A percentile compares a stretch with the other conserved stretches of the same genome.
phyloP scores from a whole-genome alignment of 345 rosid genomes.

The Acer yangbiense region DNA sequence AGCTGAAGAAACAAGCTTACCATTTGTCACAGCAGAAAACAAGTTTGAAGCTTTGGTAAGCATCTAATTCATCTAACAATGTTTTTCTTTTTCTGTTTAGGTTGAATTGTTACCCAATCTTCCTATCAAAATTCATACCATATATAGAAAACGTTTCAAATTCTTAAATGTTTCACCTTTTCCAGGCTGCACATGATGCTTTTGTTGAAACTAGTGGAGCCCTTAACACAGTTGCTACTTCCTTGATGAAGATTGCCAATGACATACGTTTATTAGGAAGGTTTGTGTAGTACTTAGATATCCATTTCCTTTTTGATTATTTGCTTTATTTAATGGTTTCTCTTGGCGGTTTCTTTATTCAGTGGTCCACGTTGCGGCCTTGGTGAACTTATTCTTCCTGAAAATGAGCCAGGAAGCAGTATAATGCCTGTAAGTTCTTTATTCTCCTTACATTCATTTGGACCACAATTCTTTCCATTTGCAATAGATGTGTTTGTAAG shows the following conservation, averaged over 20 bases:
- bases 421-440: constrained; percentile 83
- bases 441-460: constrained; percentile 1
- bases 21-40: constrained; percentile 94
- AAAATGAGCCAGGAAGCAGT: constrained; percentile 99
- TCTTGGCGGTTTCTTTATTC: constrained; percentile 32
- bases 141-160: constrained; percentile 12
- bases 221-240: constrained; percentile 74
- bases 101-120: constrained; percentile 1
- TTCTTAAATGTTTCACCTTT: constrained; percentile 26
- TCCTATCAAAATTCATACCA: background rate
- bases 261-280: constrained; percentile 91
- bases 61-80: constrained; percentile 19
- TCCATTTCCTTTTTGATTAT: background rate
- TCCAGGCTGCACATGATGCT: constrained; percentile 97
- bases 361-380: constrained; percentile 99
- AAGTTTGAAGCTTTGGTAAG: constrained; percentile 97
- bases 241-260: constrained; percentile 93
- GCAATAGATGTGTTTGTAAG: constrained; percentile 3
- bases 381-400: constrained; percentile 97
- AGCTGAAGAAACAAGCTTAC: constrained; percentile 87
- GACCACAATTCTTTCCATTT: background rate
- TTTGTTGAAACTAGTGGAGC: constrained; percentile 96
- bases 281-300: constrained; percentile 30
- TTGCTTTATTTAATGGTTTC: constrained; percentile 23
- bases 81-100: constrained; percentile 2